phyloP scores from a whole-genome alignment of 345 rosid genomes.

The Salix caprea region DNA sequence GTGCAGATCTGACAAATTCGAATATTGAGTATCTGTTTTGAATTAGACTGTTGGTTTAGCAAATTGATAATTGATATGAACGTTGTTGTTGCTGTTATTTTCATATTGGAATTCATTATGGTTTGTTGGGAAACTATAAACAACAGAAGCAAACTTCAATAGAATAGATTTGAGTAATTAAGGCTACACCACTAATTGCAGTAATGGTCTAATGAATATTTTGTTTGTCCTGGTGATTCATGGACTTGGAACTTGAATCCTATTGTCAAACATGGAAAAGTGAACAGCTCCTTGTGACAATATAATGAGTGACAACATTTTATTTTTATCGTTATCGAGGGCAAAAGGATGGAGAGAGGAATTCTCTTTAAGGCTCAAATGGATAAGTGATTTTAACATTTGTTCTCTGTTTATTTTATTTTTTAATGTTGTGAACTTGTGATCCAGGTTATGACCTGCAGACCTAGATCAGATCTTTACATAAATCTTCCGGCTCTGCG shows the following conservation, averaged over 20 bases:
- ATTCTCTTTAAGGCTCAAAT: background rate
- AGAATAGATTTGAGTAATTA: background rate
- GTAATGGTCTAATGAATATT: background rate
- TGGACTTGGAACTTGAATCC: conserved; percentile 7
- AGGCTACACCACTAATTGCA: background rate
- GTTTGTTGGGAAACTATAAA: background rate
- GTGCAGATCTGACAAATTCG: background rate
- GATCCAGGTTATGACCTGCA: conserved; percentile 89
- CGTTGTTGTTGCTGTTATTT: background rate
- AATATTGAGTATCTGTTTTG: background rate
- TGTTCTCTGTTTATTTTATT: background rate
- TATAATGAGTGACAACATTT: background rate
- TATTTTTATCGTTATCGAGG: too few relatives aligned
- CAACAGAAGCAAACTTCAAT: background rate
- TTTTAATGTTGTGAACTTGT: background rate
- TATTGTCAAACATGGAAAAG: background rate
- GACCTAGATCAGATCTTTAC: conserved; percentile 85
- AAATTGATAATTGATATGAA: background rate
- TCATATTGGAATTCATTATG: background rate
- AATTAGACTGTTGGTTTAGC: background rate
- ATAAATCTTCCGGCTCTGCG: conserved; percentile 87
- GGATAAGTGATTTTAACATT: background rate
- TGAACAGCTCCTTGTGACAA: background rate
- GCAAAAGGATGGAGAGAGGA: background rate
- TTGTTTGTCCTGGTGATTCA: background rate